phyloP scores from a whole-genome alignment of 2,329 filamentous ascomycete species.

The Venturia pyrina region DNA sequence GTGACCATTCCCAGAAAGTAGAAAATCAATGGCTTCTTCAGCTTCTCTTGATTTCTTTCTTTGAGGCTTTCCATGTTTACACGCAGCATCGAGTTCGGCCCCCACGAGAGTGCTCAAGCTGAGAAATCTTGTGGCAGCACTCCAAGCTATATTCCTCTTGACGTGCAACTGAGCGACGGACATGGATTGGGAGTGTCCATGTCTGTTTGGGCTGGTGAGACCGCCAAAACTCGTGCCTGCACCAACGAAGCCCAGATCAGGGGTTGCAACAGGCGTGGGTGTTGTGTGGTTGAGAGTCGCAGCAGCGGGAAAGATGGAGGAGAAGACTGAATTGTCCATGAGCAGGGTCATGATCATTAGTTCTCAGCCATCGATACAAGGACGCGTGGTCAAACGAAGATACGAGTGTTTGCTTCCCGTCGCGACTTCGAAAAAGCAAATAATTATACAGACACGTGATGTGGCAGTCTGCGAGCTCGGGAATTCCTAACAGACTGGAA shows the following conservation, averaged over 20 bases:
- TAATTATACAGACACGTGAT: background rate
- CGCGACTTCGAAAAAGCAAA: background rate
- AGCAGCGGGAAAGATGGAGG: slow-evolving; percentile 35
- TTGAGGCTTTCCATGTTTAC: slow-evolving; percentile 15
- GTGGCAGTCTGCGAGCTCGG: too few relatives aligned
- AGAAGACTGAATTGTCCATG: slow-evolving; percentile 23
- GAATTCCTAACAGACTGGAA: too few relatives aligned
- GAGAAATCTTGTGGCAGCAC: slow-evolving; percentile 34
- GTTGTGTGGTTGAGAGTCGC: slow-evolving; percentile 29
- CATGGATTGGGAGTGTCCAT: slow-evolving; percentile 20
- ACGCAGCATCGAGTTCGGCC: slow-evolving; percentile 3
- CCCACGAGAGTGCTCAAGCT: slow-evolving; percentile 20
- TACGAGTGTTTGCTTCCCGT: background rate
- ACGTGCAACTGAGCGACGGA: slow-evolving; percentile 24
- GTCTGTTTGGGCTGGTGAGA: slow-evolving; percentile 11
- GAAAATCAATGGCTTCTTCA: slow-evolving; percentile 26
- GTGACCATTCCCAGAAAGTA: slow-evolving; percentile 29
- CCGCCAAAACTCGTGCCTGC: slow-evolving; percentile 32
- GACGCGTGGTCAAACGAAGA: background rate
- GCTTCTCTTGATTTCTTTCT: slow-evolving; percentile 20
- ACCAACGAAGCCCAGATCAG: slow-evolving; percentile 30
- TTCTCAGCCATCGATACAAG: background rate
- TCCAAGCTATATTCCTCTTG: slow-evolving; percentile 34
- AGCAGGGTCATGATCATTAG: background rate
- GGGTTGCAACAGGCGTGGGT: slow-evolving; percentile 35